Conservation (phyloP, 1,139 yeast genomes). For the Martiniozyma asiatica region DNA sequence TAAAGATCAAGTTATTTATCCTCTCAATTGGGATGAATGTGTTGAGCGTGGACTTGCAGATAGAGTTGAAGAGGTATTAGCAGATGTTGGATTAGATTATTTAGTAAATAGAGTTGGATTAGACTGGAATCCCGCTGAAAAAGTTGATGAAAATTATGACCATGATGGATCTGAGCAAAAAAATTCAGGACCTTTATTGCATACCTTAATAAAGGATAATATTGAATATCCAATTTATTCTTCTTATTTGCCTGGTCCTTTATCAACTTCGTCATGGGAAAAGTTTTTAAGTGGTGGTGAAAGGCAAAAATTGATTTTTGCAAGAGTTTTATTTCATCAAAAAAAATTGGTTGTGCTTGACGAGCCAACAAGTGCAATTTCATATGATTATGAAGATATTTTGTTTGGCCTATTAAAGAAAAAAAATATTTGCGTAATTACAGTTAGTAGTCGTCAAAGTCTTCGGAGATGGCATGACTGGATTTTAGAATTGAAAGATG, state of each 20-base stretch:
- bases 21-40: conserved; percentile 71
- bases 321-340: conserved; percentile 68
- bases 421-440: conserved; percentile 65
- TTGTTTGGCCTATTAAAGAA: conserved; percentile 66
- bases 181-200: conserved; percentile 14
- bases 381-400: conserved; percentile 84
- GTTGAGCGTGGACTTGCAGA: conserved; percentile 62
- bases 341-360: conserved; percentile 81
- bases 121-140: conserved; percentile 29
- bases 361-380: conserved; percentile 89
- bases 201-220: conserved; percentile 18
- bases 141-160: conserved; percentile 18
- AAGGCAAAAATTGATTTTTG: conserved; percentile 84
- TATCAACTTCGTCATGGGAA: conserved; percentile 43
- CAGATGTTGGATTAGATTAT: conserved; percentile 72
- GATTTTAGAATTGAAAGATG: conserved; percentile 49
- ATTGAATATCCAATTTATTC: conserved; percentile 14
- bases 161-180: too few species aligned
- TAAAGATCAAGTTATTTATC: conserved; percentile 82
- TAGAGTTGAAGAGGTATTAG: conserved; percentile 54
- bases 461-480: conserved; percentile 76
- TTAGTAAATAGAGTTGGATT: conserved; percentile 36
- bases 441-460: conserved; percentile 78
- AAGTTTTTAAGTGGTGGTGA: conserved; percentile 93
- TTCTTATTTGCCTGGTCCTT: conserved; percentile 15